Base-by-base conservation (phyloP, 805 yeast species). In the Candida ulmi region DNA sequence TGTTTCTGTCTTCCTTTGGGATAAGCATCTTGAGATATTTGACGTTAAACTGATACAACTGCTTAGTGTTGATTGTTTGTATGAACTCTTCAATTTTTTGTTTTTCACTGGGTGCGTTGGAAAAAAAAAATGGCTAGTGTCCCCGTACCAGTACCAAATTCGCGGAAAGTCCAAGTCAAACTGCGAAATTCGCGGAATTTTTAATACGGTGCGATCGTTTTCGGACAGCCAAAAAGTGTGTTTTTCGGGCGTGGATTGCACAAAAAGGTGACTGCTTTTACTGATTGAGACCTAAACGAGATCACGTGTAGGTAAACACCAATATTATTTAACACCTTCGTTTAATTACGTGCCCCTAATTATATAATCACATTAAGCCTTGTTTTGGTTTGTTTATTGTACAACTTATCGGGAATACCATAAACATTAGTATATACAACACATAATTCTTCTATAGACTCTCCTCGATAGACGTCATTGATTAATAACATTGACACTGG, bases 1-100 rank as follows among this genome's bases (percentile, higher is more conserved):
- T 87, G 80, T 87, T 88, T 84, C 99, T 90, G 74, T 93, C 99
- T 76, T 88, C 95, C 79, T 87, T 93, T 78, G 99, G 98, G 82
- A 93, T 93, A 80, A 93, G 83, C 99, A 93, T 93, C 68, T 49
- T 55, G 56, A 38, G 38, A 43, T 48, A 43, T 28, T 42, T 39
- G 17, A 31, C 34, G 34, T 31, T 31, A n/a, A 31, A 24, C 36
- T 33, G 28, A 16, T 30, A 17, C 4, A 17, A 18, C n/a, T 12
- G 5, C 12, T n/a, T 30, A 12, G 24, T 7, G 18, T 28, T 8
- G 9, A 12, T 28, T 15, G 31, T 15, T 16, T 7, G 7, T 11
- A 7, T 15, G 9, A 9, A 9, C n/a, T 21, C 11, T 32, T 12
- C 15, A n/a, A 23, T 16, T 32, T 15, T n/a, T 15, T 21, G 35